Evolutionary conservation across 345 rosid species (phyloP).

Genomic region (Bruguiera parviflora): DNA sequence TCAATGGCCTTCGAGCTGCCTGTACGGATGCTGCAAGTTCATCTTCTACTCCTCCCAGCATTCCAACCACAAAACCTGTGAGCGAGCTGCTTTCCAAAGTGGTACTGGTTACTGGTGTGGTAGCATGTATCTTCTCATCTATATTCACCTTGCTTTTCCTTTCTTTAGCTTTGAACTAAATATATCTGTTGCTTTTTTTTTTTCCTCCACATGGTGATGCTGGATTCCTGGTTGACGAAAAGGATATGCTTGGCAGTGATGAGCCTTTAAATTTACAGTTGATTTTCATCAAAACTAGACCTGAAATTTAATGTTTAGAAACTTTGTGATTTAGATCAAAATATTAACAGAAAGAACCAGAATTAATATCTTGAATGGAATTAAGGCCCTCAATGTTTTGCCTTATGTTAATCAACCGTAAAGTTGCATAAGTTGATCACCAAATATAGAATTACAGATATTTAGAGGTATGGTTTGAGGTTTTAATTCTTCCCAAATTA

Average conservation of each 20-base stretch:
- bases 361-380: background rate
- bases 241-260: slow-evolving; percentile 27
- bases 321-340: background rate
- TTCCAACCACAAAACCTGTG: slow-evolving; percentile 56
- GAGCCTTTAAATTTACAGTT: slow-evolving; percentile 52
- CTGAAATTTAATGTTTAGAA: slow-evolving; percentile 9
- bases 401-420: no score
- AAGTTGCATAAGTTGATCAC: no score
- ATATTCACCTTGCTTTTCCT: slow-evolving; percentile 1
- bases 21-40: slow-evolving; percentile 74
- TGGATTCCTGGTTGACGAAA: slow-evolving; percentile 40
- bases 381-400: background rate
- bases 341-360: background rate
- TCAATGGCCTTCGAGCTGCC: slow-evolving; percentile 64
- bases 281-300: slow-evolving; percentile 9
- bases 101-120: slow-evolving; percentile 38
- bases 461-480: no score
- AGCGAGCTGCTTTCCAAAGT: slow-evolving; percentile 62
- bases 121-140: slow-evolving; percentile 27
- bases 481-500: no score
- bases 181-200: slow-evolving; percentile 10
- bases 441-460: no score
- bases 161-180: slow-evolving; percentile 6
- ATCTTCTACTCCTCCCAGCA: slow-evolving; percentile 65
- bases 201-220: slow-evolving; percentile 14